Percentiles rank a stretch among this genome's conserved stretches.
These are phyloP conservation scores for Oidium heveae DNA, from an alignment of 2,329 filamentous ascomycete species.

Conservation along the genomic window DNA sequence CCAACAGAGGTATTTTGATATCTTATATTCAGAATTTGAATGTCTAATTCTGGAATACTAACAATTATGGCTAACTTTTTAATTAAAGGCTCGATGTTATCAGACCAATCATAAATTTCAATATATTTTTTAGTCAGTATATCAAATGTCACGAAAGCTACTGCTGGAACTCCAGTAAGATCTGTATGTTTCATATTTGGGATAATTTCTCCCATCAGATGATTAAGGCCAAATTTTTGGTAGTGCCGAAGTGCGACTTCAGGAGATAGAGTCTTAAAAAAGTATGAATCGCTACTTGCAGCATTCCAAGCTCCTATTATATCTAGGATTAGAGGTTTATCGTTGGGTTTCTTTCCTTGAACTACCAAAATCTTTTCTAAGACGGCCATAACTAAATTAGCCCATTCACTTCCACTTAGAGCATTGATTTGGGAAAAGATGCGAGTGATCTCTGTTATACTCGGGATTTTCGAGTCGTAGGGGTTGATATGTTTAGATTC, in stretches of 20 bases:
- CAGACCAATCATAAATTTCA: not conserved
- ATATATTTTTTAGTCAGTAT: constrained; percentile 5
- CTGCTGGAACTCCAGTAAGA: constrained; percentile 5
- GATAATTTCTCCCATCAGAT: constrained; percentile 7
- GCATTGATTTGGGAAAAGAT: constrained; percentile 8
- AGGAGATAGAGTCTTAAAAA: constrained; percentile 1
- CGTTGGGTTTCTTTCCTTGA: not conserved
- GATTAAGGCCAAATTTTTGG: constrained; percentile 3
- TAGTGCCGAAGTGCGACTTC: constrained; percentile 3
- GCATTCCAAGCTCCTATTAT: constrained; percentile 13
- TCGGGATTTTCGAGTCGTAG: constrained; percentile 8
- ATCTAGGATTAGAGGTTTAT: constrained; percentile 7
- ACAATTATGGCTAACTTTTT: not conserved
- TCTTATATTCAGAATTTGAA: too few species aligned
- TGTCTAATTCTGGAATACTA: too few species aligned
- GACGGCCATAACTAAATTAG: constrained; percentile 7
- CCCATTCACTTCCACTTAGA: constrained; percentile 9
- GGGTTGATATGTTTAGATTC: constrained; percentile 6
- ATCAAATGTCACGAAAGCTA: constrained; percentile 10
- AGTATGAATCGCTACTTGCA: constrained; percentile 6
- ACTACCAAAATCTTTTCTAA: constrained; percentile 6
- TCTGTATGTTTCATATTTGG: constrained; percentile 4
- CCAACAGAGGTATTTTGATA: too few species aligned
- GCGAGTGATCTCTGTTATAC: constrained; percentile 9
- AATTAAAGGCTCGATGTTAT: constrained; percentile 3